Evolutionary conservation across 176 grass and related monocot genomes (phyloP), one percentile per base, ranked within the genome.

Genomic region (Musa acuminata): DNA sequence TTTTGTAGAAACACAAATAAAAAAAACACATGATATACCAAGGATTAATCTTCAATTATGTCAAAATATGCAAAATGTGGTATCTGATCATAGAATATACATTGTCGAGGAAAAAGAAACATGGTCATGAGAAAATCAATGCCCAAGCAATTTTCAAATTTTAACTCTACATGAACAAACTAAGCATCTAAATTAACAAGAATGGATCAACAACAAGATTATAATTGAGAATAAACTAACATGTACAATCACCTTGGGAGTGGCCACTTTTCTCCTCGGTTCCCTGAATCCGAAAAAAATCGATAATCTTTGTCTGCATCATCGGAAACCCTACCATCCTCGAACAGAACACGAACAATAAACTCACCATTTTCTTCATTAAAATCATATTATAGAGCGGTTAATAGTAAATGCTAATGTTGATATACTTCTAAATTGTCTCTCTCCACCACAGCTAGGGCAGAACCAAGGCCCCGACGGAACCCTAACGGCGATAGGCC

Each of bases 261-360:
- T 70, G 58, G 8, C 58, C 55, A 43, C 80, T 85, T 87, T 94
- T 94, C 22, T 60, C 58, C 9, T 71, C 65, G 9, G 16, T 14
- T 80, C 85, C 93, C 60, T 86, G 84, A 60, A 99, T 99, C 80
- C 86, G 67, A 80, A 99, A 99, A 84, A 99, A 99, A 89, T 94
- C 84, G 1, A 93, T 24, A 72, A 98, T 98, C 90, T 91, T 94
- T 16, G 68, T 93, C 82, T 99, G 90, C 74, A 84, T 89, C 80
- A 94, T 58, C 19, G 95, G 86, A 76, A 91, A 89, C 62, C 86
- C 90, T 99, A 78, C 24, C 58, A 43, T 4, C 71, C 8, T 17
- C 13, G 23, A 29, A 53, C 71, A 77, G 43, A 77, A 84, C 50
- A 69, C 62, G 68, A 25, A 26, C 17, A 63, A 49, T 14, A 63